Percentiles rank a stretch among this genome's conserved stretches.
Evolutionary conservation across 176 grass and related monocot species (phyloP).

Genomic region (Aechmea fasciata): DNA sequence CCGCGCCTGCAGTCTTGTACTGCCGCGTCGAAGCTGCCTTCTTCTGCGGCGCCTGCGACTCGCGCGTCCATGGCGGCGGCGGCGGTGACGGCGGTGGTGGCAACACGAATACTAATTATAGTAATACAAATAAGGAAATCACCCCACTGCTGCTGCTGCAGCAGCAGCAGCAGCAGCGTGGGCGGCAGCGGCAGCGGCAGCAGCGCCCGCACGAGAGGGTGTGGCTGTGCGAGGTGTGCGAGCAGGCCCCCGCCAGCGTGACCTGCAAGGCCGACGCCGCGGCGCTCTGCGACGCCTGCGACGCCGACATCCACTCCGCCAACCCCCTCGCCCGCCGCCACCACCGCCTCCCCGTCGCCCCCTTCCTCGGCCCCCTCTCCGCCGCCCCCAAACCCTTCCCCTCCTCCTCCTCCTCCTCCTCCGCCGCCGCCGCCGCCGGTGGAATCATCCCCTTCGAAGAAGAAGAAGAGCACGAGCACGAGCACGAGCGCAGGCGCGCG

Average conservation of each 20-base stretch:
- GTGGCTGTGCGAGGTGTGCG: constrained; percentile 79
- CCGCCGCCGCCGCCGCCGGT: neutral
- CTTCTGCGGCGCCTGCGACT: constrained; percentile 65
- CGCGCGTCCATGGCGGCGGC: constrained; percentile 26
- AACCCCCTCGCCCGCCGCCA: constrained; percentile 67
- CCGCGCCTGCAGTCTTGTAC: constrained; percentile 48
- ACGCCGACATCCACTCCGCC: constrained; percentile 80
- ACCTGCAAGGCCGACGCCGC: constrained; percentile 63
- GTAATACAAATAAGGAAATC: too few species aligned
- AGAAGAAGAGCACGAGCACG: too few species aligned
- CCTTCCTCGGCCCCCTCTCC: constrained; percentile 41
- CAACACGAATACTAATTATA: too few species aligned
- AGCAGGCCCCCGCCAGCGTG: constrained; percentile 48
- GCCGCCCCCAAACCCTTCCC: constrained; percentile 36
- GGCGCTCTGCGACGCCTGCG: constrained; percentile 49
- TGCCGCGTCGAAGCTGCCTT: constrained; percentile 41
- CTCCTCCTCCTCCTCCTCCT: neutral
- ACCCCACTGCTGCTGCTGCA: too few species aligned
- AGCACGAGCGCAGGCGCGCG: too few species aligned
- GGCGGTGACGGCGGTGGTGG: neutral
- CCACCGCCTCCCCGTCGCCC: constrained; percentile 53
- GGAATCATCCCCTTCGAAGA: neutral
- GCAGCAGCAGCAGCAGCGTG: too few species aligned
- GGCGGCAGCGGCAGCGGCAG: too few species aligned
- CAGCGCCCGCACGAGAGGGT: constrained; percentile 38